phyloP scores from a whole-genome alignment of 768 basidiomycete species.

The Suillus clintonianus region DNA sequence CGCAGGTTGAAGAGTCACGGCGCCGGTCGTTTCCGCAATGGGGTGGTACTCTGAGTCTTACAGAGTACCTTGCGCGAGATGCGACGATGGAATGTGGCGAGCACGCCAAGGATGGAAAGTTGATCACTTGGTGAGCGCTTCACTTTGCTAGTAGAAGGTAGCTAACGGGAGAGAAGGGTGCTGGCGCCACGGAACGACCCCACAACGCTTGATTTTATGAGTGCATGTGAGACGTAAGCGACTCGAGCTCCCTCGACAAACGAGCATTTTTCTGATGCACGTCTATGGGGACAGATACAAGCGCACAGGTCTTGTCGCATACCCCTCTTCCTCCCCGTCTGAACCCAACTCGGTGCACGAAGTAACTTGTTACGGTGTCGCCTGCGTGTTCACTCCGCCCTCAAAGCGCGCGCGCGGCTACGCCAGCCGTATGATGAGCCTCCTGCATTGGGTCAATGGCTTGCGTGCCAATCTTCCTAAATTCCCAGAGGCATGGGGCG shows the following conservation, averaged over 20 bases:
- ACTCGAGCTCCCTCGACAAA: neutral
- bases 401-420: conserved; percentile 55
- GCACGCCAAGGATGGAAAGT: conserved; percentile 44
- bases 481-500: conserved; percentile 46
- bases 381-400: conserved; percentile 57
- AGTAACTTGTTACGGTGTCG: conserved; percentile 52
- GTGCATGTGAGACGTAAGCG: conserved; percentile 64
- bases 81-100: conserved; percentile 40
- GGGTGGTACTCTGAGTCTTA: conserved; percentile 44
- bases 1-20: conserved; percentile 45
- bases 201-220: conserved; percentile 49
- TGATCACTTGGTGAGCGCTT: conserved; percentile 49
- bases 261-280: conserved; percentile 13
- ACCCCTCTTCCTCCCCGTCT: conserved; percentile 14
- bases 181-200: conserved; percentile 55
- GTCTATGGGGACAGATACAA: conserved; percentile 33
- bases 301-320: conserved; percentile 34
- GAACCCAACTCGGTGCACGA: conserved; percentile 21
- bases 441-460: conserved; percentile 59
- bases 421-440: conserved; percentile 64
- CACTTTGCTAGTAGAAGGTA: neutral
- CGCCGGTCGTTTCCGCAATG: conserved; percentile 42
- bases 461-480: conserved; percentile 29
- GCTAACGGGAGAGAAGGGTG: conserved; percentile 43
- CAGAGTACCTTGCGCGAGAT: conserved; percentile 49